A percentile compares a stretch with the other conserved stretches of the same genome.
Conservation (phyloP, 495 filamentous ascomycete genomes). For the Lasiosphaeris hirsuta region DNA sequence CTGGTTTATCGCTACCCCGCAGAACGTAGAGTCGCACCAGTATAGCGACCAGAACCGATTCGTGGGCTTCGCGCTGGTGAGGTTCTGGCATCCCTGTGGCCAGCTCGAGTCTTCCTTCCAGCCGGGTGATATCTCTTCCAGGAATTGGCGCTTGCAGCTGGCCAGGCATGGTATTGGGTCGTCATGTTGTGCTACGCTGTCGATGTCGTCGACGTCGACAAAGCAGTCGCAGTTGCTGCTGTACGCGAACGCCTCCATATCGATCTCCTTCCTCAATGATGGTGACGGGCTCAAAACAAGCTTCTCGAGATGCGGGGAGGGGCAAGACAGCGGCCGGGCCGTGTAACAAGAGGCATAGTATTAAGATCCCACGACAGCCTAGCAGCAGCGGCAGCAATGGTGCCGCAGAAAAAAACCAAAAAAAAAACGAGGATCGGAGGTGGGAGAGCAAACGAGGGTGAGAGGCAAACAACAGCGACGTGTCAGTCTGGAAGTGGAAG, state of each 20-base stretch:
- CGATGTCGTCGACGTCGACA: conserved; percentile 19
- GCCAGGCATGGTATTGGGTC: conserved; percentile 21
- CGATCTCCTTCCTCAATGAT: conserved; percentile 7
- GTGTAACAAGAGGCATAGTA: conserved; percentile 21
- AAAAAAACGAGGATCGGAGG: conserved; percentile 1
- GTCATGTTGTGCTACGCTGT: neutral
- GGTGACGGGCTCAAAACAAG: neutral
- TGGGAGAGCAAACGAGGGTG: conserved; percentile 12
- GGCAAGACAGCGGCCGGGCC: conserved; percentile 5
- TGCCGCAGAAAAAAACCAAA: neutral
- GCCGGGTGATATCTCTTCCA: conserved; percentile 10
- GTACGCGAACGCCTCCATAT: conserved; percentile 9
- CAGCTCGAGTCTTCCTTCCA: conserved; percentile 20
- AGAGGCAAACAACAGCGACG: conserved; percentile 14
- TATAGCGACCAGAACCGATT: conserved; percentile 40
- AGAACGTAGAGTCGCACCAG: conserved; percentile 44
- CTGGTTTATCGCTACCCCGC: conserved; percentile 37
- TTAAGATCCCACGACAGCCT: conserved; percentile 3
- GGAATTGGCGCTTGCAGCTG: conserved; percentile 24
- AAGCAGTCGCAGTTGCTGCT: conserved; percentile 22
- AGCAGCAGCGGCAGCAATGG: neutral
- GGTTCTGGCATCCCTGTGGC: conserved; percentile 15
- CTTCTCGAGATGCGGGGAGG: neutral
- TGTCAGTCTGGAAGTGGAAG: neutral
- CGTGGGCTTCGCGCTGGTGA: conserved; percentile 14